A percentile compares a stretch with the other conserved stretches of the same genome.
phyloP scores from a whole-genome alignment of 2,329 filamentous ascomycete genomes.

The Botrytis squamosa region DNA sequence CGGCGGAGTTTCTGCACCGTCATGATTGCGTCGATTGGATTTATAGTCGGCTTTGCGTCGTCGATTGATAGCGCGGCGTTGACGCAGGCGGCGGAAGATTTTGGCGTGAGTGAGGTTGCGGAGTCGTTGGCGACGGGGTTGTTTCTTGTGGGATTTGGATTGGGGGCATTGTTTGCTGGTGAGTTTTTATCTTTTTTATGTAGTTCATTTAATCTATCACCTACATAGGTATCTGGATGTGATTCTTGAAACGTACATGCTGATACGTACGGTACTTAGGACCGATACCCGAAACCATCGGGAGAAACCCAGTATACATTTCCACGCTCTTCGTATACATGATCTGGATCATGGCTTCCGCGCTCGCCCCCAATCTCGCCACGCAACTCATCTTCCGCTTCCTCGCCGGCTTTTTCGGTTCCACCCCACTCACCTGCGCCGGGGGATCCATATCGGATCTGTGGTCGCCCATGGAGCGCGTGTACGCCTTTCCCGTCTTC shows the following conservation, averaged over 20 bases:
- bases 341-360: constrained; percentile 10
- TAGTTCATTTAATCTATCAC: background rate
- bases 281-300: background rate
- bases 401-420: background rate
- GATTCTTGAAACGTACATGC: background rate
- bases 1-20: background rate
- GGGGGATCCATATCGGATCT: constrained; percentile 62
- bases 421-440: constrained; percentile 51
- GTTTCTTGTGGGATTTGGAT: background rate
- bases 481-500: background rate
- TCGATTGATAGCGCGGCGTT: constrained; percentile 47
- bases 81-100: constrained; percentile 45
- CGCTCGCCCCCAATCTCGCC: background rate
- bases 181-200: background rate
- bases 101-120: constrained; percentile 39
- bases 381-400: constrained; percentile 23
- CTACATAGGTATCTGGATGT: background rate
- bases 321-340: background rate
- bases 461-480: background rate
- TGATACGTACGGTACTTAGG: background rate
- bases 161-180: background rate
- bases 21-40: background rate
- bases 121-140: background rate
- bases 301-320: background rate
- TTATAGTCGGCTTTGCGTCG: background rate